phyloP scores from a whole-genome alignment of 2,329 filamentous ascomycete species.

The Boeremia exigua region DNA sequence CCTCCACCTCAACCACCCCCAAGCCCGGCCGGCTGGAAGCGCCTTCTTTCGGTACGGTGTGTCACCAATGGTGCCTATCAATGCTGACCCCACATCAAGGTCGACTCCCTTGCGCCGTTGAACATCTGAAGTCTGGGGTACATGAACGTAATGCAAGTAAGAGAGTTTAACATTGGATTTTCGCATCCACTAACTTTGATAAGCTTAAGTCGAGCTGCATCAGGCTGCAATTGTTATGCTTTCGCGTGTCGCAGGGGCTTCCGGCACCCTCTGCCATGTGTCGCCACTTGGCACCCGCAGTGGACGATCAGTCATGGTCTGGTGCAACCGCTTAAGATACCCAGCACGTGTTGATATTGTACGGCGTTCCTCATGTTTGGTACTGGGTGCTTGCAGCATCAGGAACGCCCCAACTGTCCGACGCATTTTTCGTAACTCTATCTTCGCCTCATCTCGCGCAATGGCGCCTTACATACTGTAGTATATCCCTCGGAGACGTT shows the following conservation, averaged over 20 bases:
- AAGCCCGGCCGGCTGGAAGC: constrained; percentile 45
- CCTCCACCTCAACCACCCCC: constrained; percentile 50
- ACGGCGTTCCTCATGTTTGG: neutral
- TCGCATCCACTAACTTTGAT: neutral
- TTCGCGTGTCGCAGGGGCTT: neutral
- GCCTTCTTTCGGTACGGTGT: constrained; percentile 24
- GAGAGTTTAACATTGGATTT: neutral
- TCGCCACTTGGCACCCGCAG: neutral
- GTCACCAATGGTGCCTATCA: constrained; percentile 5
- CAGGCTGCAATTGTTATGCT: neutral
- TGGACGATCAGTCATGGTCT: neutral
- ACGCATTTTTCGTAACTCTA: neutral
- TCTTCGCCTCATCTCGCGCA: neutral
- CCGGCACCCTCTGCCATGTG: neutral
- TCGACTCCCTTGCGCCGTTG: constrained; percentile 28
- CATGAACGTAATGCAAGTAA: constrained; percentile 9
- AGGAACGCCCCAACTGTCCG: neutral
- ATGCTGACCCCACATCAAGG: constrained; percentile 26
- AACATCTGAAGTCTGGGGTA: constrained; percentile 14
- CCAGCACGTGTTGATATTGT: neutral
- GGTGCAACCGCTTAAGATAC: neutral
- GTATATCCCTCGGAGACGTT: constrained; percentile 3
- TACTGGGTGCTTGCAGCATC: neutral
- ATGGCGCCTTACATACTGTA: constrained; percentile 13
- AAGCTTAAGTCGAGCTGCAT: neutral